These are phyloP conservation scores for Suhomyces maxii DNA, from an alignment of 1,139 yeast genomes.

Conservation along the genomic window DNA sequence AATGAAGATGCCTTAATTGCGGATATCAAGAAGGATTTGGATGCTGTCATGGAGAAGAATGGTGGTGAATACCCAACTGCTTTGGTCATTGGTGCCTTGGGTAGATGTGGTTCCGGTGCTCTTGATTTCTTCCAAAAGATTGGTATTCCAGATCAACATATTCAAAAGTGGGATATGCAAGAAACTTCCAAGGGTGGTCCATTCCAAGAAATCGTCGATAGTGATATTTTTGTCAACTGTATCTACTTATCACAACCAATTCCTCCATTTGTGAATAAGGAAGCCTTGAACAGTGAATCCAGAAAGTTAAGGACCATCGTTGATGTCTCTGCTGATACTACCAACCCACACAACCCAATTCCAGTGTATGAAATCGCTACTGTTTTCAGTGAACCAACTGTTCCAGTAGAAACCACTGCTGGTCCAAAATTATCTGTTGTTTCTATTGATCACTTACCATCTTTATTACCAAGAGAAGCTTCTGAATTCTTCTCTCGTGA, in stretches of 20 bases:
- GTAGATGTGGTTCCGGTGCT: conserved; percentile 99
- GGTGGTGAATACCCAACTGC: conserved; percentile 75
- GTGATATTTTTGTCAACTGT: conserved; percentile 93
- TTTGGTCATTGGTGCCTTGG: conserved; percentile 93
- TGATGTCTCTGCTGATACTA: conserved; percentile 97
- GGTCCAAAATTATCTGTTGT: conserved; percentile 90
- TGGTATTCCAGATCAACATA: conserved; percentile 84
- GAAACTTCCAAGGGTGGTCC: conserved; percentile 98
- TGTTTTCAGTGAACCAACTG: conserved; percentile 88
- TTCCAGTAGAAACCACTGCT: conserved; percentile 66
- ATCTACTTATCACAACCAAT: conserved; percentile 91
- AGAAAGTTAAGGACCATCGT: conserved; percentile 90
- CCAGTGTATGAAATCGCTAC: conserved; percentile 92
- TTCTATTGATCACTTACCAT: conserved; percentile 96
- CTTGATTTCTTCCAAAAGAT: conserved; percentile 74
- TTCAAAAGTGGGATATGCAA: conserved; percentile 92
- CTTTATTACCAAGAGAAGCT: conserved; percentile 93
- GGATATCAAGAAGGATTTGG: conserved; percentile 65
- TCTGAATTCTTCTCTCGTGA: conserved; percentile 87
- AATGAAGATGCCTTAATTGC: conserved; percentile 72
- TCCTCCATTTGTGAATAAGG: conserved; percentile 81
- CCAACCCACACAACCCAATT: conserved; percentile 96
- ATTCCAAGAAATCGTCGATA: conserved; percentile 81
- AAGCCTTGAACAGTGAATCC: conserved; percentile 57
- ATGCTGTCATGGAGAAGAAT: conserved; percentile 55